Evolutionary conservation across 1,284 basidiomycete genomes (phyloP).

Genomic region (Ceratobasidium sp.): DNA sequence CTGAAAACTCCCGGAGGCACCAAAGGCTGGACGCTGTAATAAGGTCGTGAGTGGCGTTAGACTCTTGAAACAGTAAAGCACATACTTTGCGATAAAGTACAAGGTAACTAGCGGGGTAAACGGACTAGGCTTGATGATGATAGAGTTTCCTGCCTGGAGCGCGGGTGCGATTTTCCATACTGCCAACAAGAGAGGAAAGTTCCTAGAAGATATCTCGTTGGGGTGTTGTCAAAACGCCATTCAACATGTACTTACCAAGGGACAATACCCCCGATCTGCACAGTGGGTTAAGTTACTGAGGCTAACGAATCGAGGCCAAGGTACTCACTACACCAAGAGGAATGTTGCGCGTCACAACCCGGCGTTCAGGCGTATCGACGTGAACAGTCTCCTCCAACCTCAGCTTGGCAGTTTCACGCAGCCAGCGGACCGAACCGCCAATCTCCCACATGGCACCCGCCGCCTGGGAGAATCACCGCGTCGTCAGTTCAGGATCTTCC

Average conservation of each 20-base stretch:
- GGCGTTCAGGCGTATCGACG: conserved; percentile 46
- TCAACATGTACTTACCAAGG: conserved; percentile 16
- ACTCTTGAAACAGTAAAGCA: background rate
- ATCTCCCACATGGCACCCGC: conserved; percentile 38
- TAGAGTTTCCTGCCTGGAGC: conserved; percentile 35
- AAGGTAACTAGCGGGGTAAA: conserved; percentile 38
- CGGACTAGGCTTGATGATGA: conserved; percentile 42
- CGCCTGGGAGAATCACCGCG: background rate
- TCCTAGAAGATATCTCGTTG: conserved; percentile 2
- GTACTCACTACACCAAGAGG: conserved; percentile 39
- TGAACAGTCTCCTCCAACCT: conserved; percentile 40
- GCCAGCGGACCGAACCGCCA: conserved; percentile 35
- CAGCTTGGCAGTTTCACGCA: conserved; percentile 29
- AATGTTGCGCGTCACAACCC: conserved; percentile 41
- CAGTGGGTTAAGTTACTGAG: background rate
- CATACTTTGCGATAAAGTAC: conserved; percentile 34
- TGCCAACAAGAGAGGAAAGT: conserved; percentile 31
- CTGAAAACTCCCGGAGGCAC: conserved; percentile 37
- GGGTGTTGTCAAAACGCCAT: no score
- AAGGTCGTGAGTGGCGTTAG: background rate
- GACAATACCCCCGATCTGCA: conserved; percentile 24
- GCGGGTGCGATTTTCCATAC: conserved; percentile 41
- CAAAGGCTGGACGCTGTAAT: conserved; percentile 22
- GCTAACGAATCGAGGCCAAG: background rate
- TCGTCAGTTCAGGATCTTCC: background rate